Conservation (phyloP, 2,329 filamentous ascomycete genomes). For the Didymella sp. region DNA sequence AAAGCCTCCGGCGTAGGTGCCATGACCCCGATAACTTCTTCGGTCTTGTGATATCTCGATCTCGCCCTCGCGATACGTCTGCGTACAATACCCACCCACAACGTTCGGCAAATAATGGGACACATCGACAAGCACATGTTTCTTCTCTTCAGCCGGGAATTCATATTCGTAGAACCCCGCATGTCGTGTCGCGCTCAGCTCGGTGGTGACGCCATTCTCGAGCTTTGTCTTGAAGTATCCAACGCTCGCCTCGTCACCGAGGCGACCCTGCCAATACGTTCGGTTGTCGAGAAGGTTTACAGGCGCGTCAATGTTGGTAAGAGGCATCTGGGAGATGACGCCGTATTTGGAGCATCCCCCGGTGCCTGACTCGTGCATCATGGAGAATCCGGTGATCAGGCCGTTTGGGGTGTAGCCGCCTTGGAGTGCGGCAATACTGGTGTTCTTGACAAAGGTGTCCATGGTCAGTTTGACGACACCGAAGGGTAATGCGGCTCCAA, state of each 20-base stretch:
- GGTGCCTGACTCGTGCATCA: slow-evolving; percentile 55
- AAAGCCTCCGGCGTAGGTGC: slow-evolving; percentile 38
- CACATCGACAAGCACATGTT: slow-evolving; percentile 54
- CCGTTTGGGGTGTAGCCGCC: slow-evolving; percentile 50
- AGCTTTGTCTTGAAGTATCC: slow-evolving; percentile 68
- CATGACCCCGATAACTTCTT: slow-evolving; percentile 35
- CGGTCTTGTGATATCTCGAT: slow-evolving; percentile 31
- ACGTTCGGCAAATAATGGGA: slow-evolving; percentile 50
- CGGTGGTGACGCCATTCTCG: slow-evolving; percentile 62
- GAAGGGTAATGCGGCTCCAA: slow-evolving; percentile 44
- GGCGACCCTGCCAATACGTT: slow-evolving; percentile 49
- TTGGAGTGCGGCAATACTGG: slow-evolving; percentile 36
- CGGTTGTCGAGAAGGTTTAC: slow-evolving; percentile 51
- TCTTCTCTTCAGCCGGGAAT: slow-evolving; percentile 57
- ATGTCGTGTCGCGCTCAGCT: slow-evolving; percentile 64
- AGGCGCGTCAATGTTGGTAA: slow-evolving; percentile 51
- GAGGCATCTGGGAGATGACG: slow-evolving; percentile 62
- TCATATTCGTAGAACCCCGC: slow-evolving; percentile 68
- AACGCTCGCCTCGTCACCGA: slow-evolving; percentile 57
- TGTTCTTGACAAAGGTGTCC: slow-evolving; percentile 40
- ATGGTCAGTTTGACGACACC: slow-evolving; percentile 48
- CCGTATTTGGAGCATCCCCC: slow-evolving; percentile 75
- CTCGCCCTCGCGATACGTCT: slow-evolving; percentile 34
- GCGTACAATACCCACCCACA: slow-evolving; percentile 29
- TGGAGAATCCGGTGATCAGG: slow-evolving; percentile 44